phyloP scores from a whole-genome alignment of 2,329 filamentous ascomycete species.

The Alternaria gansuensis region DNA sequence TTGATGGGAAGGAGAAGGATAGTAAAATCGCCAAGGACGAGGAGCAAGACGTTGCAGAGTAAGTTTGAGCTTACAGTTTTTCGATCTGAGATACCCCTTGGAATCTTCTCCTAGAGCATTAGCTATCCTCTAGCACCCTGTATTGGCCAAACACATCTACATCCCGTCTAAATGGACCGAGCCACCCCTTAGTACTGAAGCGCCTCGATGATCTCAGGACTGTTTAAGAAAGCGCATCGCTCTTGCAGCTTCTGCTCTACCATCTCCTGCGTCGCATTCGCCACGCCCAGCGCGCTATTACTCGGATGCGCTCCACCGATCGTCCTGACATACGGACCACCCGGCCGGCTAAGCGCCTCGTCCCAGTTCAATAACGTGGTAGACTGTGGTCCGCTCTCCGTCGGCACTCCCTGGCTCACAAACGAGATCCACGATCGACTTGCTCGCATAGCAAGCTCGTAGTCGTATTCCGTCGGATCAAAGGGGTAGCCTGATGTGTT shows the following conservation, averaged over 20 bases:
- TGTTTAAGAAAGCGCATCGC: slow-evolving; percentile 60
- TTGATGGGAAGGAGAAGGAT: slow-evolving; percentile 33
- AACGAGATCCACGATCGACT: slow-evolving; percentile 61
- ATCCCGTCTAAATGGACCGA: background rate
- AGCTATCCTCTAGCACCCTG: background rate
- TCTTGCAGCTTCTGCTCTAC: slow-evolving; percentile 56
- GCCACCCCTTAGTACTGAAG: slow-evolving; percentile 36
- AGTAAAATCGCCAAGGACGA: slow-evolving; percentile 6
- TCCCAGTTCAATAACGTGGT: slow-evolving; percentile 46
- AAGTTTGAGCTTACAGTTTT: background rate
- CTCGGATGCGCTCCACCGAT: slow-evolving; percentile 59
- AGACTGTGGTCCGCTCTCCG: slow-evolving; percentile 27
- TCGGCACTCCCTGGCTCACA: slow-evolving; percentile 49
- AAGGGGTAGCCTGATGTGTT: slow-evolving; percentile 49
- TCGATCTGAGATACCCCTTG: background rate
- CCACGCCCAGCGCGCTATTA: slow-evolving; percentile 53
- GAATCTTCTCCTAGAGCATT: background rate
- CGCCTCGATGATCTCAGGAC: slow-evolving; percentile 56
- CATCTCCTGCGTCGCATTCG: slow-evolving; percentile 39
- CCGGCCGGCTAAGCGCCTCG: slow-evolving; percentile 47
- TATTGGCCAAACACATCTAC: slow-evolving; percentile 1
- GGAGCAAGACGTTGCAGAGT: background rate
- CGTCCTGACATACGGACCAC: slow-evolving; percentile 35
- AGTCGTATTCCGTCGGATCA: slow-evolving; percentile 53
- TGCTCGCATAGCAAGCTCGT: slow-evolving; percentile 52